These are phyloP conservation scores for Rickenella mellea DNA, from an alignment of 768 basidiomycete genomes.

Conservation along the genomic window DNA sequence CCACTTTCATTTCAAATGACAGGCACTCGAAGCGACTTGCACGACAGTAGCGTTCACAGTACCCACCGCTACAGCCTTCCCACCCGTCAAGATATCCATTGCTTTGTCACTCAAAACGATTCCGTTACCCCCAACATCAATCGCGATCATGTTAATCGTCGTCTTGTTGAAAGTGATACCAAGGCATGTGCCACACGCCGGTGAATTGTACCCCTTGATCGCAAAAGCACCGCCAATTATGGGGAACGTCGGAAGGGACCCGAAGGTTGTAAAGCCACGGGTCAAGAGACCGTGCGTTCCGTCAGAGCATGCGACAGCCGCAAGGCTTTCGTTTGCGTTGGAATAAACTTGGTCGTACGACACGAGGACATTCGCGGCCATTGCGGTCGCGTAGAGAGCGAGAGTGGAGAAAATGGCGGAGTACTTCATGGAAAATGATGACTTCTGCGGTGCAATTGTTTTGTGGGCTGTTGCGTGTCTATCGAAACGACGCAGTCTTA, in stretches of 20 bases:
- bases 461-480: too few relatives aligned
- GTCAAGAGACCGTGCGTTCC: conserved; percentile 21
- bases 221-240: conserved; percentile 47
- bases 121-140: conserved; percentile 38
- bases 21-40: not conserved
- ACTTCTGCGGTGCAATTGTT: too few relatives aligned
- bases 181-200: conserved; percentile 54
- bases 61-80: not conserved
- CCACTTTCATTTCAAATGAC: too few relatives aligned
- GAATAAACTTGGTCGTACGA: conserved; percentile 24
- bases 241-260: conserved; percentile 46
- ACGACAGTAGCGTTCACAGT: not conserved
- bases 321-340: conserved; percentile 10
- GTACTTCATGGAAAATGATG: conserved; percentile 1
- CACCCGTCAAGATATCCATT: not conserved
- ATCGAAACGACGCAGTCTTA: too few relatives aligned
- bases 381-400: conserved; percentile 1
- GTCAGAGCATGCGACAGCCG: conserved; percentile 21
- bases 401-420: not conserved
- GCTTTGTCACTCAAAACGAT: conserved; percentile 24
- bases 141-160: conserved; percentile 38
- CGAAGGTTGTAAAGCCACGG: conserved; percentile 37
- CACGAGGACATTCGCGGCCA: conserved; percentile 16
- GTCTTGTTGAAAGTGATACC: conserved; percentile 33
- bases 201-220: conserved; percentile 41